A percentile compares a stretch with the other conserved stretches of the same genome.
These are phyloP conservation scores for Candida maesae DNA, from an alignment of 805 yeast species.

Conservation along the genomic window DNA sequence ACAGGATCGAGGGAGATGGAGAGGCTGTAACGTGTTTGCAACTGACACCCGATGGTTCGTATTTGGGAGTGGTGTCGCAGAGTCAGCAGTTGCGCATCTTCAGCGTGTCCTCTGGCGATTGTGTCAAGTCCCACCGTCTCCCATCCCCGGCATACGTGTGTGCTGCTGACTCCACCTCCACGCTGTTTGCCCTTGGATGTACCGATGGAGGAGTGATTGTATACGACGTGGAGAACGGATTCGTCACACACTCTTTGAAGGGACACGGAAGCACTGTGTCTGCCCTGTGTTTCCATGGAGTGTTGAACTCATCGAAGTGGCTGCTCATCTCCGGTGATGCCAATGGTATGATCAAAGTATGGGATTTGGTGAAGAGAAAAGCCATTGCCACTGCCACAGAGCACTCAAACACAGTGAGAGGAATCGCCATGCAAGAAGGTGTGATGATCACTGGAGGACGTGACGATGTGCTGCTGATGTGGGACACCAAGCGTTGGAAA, in stretches of 20 bases:
- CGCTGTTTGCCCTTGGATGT: slow-evolving; percentile 89
- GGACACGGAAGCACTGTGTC: slow-evolving; percentile 93
- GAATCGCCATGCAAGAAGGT: slow-evolving; percentile 64
- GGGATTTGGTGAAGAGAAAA: slow-evolving; percentile 70
- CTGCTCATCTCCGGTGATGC: slow-evolving; percentile 70
- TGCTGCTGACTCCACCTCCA: slow-evolving; percentile 72
- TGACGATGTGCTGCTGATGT: slow-evolving; percentile 69
- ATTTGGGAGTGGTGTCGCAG: slow-evolving; percentile 72
- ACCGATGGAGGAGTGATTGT: slow-evolving; percentile 91
- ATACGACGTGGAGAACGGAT: slow-evolving; percentile 88
- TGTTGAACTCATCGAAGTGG: slow-evolving; percentile 68
- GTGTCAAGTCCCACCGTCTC: slow-evolving; percentile 52
- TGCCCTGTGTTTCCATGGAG: slow-evolving; percentile 71
- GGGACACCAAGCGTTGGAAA: slow-evolving; percentile 50
- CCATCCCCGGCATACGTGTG: slow-evolving; percentile 82
- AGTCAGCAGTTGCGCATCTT: slow-evolving; percentile 77
- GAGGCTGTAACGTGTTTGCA: slow-evolving; percentile 78
- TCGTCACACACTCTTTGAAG: slow-evolving; percentile 80
- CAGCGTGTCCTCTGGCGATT: slow-evolving; percentile 31
- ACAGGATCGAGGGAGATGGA: slow-evolving; percentile 73
- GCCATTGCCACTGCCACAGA: slow-evolving; percentile 61
- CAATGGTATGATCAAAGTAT: slow-evolving; percentile 49
- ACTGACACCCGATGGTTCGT: slow-evolving; percentile 71
- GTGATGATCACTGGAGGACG: slow-evolving; percentile 80
- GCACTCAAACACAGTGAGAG: slow-evolving; percentile 84